These are phyloP conservation scores for Gynostemma pentaphyllum DNA, from an alignment of 306 rosid genomes.

Conservation along the genomic window DNA sequence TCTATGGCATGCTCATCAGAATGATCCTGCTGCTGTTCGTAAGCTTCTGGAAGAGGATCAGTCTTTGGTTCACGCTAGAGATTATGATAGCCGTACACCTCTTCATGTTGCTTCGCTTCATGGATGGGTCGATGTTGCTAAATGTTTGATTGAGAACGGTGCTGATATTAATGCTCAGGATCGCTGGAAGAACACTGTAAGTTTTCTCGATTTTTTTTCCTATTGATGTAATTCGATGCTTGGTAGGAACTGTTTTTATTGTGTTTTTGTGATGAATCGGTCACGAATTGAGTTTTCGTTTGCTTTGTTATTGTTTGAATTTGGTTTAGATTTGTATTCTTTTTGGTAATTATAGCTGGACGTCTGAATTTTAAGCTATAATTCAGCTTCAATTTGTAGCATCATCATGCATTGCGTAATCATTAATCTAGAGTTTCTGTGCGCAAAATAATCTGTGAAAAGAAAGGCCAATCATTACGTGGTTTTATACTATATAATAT, in stretches of 20 bases:
- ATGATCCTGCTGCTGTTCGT: slow-evolving; percentile 68
- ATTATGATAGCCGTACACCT: slow-evolving; percentile 87
- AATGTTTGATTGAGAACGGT: slow-evolving; percentile 56
- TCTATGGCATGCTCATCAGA: slow-evolving; percentile 93
- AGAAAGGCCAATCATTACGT: background rate
- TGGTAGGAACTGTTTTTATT: background rate
- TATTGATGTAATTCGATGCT: background rate
- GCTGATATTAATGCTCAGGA: slow-evolving; percentile 93
- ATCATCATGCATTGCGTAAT: background rate
- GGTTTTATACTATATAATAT: background rate
- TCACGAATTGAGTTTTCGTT: background rate
- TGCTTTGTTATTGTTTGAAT: background rate
- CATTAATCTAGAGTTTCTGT: background rate
- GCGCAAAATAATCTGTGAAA: background rate
- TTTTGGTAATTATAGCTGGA: background rate
- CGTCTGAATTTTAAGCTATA: background rate
- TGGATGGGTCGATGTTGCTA: slow-evolving; percentile 74
- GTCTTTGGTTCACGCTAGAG: slow-evolving; percentile 60
- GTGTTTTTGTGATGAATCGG: background rate
- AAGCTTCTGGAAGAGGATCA: slow-evolving; percentile 96
- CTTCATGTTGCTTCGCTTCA: slow-evolving; percentile 84
- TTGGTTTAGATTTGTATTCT: background rate
- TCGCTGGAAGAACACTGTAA: slow-evolving; percentile 93
- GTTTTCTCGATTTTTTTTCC: background rate
- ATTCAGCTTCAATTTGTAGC: background rate